phyloP scores from a whole-genome alignment of 2,329 filamentous ascomycete genomes.

The Ambrosiella cleistominuta region DNA sequence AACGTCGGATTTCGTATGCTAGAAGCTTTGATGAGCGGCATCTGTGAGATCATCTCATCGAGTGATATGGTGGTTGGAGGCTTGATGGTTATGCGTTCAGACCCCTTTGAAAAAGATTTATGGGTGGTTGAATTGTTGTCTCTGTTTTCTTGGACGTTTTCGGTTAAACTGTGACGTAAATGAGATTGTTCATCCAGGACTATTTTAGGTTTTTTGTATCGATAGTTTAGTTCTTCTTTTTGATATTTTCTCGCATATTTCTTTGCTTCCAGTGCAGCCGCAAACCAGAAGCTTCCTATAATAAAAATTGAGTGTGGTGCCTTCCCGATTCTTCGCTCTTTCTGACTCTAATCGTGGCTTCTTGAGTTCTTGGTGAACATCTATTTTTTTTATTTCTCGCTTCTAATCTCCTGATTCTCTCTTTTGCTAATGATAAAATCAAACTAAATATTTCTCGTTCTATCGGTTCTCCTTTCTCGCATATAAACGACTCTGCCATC shows the following conservation, averaged over 20 bases:
- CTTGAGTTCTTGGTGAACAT: no score
- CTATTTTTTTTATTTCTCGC: not conserved
- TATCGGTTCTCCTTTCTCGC: not conserved
- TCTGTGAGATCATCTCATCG: not conserved
- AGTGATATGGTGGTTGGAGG: not conserved
- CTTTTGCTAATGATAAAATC: not conserved
- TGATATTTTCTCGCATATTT: not conserved
- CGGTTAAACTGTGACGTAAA: not conserved
- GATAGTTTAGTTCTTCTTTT: not conserved
- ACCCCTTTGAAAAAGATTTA: not conserved
- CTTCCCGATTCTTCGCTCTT: not conserved
- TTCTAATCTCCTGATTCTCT: not conserved
- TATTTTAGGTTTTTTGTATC: not conserved
- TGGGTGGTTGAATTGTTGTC: not conserved
- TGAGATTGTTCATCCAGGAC: not conserved
- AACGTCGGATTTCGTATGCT: not conserved
- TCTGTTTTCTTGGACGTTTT: not conserved
- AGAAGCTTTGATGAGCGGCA: not conserved
- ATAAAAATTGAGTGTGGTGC: not conserved
- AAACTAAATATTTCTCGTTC: not conserved
- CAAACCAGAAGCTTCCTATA: not conserved
- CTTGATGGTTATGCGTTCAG: not conserved
- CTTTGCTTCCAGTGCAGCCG: not conserved
- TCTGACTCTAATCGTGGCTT: not conserved
- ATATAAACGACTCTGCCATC: not conserved